Base-by-base conservation (phyloP, 108 stramenopile species). In the Conticribra guillardii region DNA sequence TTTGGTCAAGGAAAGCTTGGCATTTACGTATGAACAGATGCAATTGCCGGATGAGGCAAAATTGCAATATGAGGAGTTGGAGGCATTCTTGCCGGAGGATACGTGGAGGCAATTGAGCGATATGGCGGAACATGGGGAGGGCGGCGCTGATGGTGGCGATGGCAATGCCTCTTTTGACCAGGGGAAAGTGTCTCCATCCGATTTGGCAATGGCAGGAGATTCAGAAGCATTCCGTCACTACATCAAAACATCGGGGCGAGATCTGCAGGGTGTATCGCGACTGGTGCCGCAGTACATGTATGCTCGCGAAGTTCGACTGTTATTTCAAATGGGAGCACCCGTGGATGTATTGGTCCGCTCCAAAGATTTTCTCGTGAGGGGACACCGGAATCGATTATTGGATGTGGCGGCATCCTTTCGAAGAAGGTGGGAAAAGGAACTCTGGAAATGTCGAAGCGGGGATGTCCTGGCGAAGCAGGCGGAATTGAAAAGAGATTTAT, bases 11-110 rank as follows among this genome's bases (percentile, higher is more conserved):
- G 92, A 94, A 49, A 85, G 84, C 54, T 57, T 88, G 67, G 92
- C 92, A 17, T 88, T 89, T 61, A 85, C 89, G 3, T 94, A 91
- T 64, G 88, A 91, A 65, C 92, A 94, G 56, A 89, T 91, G 88
- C 81, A 88, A 49, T 56, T 94, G 28, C 82, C 82, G 18, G 63
- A 76, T 23, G 92, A 94, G 67, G 89, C 92, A 29, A 64, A 89
- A 28, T 63, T 89, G 52, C 92, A 91, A 48, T 94, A 94, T 60
- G 87, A 91, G 46, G 92, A 94, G 59, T 72, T 94, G 50, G 63
- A 78, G 21, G 84, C 85, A 3, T 85, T 87, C 53, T 51, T 94
- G 28, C 88, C 90, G 0, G 88, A 91, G 30, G 57, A 79, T 17
- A 62, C 76, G 4, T 73, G 82, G 68, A 78, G 52, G 56, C 50